Base-by-base conservation (phyloP, 495 filamentous ascomycete genomes). In the Talaromyces nanjingensis region DNA sequence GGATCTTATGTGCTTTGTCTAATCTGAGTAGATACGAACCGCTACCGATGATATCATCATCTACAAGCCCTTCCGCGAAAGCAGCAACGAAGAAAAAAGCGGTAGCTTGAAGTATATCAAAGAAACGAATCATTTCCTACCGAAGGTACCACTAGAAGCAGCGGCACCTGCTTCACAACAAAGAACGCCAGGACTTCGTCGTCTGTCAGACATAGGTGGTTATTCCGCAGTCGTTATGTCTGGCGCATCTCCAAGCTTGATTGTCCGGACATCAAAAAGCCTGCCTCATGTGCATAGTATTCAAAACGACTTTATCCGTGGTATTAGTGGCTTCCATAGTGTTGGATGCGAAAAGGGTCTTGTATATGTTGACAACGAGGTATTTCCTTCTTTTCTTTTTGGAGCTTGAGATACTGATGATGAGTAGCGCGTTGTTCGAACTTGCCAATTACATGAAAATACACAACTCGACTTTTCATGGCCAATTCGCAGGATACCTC, bases 171-270 rank as follows among this genome's bases (percentile, higher is more conserved):
- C 68, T 77, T 0, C 74, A 81, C 63, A 69, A 76, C 12, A 71
- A 76, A 42, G 73, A 73, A 18, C 77, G 8, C 72, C 65, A 39
- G 81, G 87, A 3, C 77, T 96, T 70, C 83, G 85, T 29, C 74
- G 79, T 34, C 78, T 93, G 52, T 71, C 76, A 8, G 86, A 96
- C 65, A 66, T 97, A 4, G 83, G 80, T 16, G 91, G 92, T 5
- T 89, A 91, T 68, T 87, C 86, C 68, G 81, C 89, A 0, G 86
- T 97, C 1, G 93, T 94, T 70, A 77, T 96, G 63, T 87, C 91
- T 1, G 93, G 94, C 0, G 70, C 79, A 16, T 89, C 89, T 2
- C 87, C 92, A 2, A 84, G 83, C 65, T 94, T 97, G 70, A 75
- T 98, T 39, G 68, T 97, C 16, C 91, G 87, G 65, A 90, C 89